phyloP scores from a whole-genome alignment of 345 rosid genomes.

The Syzygium grande region DNA sequence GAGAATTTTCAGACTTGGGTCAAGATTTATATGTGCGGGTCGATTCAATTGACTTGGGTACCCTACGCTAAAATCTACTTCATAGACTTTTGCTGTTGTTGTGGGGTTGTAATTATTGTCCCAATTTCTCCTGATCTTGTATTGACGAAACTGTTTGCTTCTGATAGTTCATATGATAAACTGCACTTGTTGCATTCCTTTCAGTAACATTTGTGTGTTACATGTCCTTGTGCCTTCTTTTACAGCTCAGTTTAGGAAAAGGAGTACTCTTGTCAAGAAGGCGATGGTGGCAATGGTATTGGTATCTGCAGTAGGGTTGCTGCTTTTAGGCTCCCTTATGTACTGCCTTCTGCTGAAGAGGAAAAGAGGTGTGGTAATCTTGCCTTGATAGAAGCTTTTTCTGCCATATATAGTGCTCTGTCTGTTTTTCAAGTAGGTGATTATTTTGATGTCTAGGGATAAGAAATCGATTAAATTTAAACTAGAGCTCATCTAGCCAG shows the following conservation, averaged over 20 bases:
- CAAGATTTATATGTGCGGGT: constrained; percentile 2
- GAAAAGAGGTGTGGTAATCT: not conserved
- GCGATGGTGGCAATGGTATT: not conserved
- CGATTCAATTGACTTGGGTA: not conserved
- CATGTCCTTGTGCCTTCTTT: not conserved
- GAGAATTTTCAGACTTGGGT: not conserved
- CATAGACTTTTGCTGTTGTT: not conserved
- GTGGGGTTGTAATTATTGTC: not conserved
- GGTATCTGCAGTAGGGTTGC: not conserved
- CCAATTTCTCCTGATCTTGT: not conserved
- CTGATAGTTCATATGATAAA: not conserved
- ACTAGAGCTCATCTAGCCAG: not conserved
- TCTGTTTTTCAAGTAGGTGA: not conserved
- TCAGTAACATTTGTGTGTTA: not conserved
- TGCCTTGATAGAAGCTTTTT: not conserved
- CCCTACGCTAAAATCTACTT: too few relatives aligned
- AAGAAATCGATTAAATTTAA: not conserved
- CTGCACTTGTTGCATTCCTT: not conserved
- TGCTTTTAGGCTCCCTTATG: not conserved
- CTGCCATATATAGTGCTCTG: not conserved
- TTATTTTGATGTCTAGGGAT: not conserved
- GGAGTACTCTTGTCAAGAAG: not conserved
- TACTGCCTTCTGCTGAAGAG: not conserved
- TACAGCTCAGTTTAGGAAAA: not conserved
- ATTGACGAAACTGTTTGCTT: not conserved